Conservation (phyloP, 148 eudicot species). For the Fagopyrum tataricum region DNA sequence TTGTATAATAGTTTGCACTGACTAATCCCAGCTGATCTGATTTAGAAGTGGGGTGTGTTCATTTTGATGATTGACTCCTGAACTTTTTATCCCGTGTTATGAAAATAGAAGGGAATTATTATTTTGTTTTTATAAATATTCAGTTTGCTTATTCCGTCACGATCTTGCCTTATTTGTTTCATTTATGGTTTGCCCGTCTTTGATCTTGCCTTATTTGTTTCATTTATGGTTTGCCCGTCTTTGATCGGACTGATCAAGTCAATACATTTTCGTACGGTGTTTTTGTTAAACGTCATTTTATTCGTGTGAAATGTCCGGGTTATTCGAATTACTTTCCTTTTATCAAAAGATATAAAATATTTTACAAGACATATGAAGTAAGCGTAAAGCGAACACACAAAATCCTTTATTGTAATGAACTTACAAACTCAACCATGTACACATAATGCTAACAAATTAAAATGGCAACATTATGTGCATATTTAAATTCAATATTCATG, state of each 20-base stretch:
- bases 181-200: too few species aligned
- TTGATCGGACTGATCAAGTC: too few species aligned
- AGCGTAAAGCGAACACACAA: background rate
- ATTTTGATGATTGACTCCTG: background rate
- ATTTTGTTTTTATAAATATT: too few species aligned
- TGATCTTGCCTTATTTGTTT: too few species aligned
- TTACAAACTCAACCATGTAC: background rate
- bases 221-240: too few species aligned
- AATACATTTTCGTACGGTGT: too few species aligned
- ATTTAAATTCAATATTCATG: background rate
- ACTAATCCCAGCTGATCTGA: background rate
- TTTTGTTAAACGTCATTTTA: too few species aligned
- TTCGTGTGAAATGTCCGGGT: too few species aligned
- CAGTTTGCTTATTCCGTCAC: too few species aligned
- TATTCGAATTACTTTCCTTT: too few species aligned
- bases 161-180: too few species aligned
- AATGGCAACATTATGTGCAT: background rate
- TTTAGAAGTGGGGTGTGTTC: background rate
- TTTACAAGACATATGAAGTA: background rate
- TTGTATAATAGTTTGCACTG: conserved; percentile 2
- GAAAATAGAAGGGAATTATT: background rate
- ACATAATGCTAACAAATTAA: background rate
- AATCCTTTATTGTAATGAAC: background rate
- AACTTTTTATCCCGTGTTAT: background rate
- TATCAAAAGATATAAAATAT: too few species aligned